Evolutionary conservation across 78 protist genomes (phyloP), one percentile per base, ranked within the genome.

Genomic region (Dictyostelium brefeldianum): DNA sequence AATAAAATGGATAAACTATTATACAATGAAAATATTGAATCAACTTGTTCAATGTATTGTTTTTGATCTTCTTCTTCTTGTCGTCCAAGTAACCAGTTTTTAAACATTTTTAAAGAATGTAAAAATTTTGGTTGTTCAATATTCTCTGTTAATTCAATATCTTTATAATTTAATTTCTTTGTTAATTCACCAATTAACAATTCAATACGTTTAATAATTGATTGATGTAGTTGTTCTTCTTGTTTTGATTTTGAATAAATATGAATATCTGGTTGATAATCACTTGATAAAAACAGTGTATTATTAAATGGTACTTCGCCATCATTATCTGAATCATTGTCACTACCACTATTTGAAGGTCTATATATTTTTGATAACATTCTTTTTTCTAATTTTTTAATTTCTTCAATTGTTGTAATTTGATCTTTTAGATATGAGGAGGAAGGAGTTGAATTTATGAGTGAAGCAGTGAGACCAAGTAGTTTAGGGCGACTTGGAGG

Each of bases 391-490:
- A 78, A 31, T 29, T 36, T 15, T 12, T 0, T 25, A 78, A 78
- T 78, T 78, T 54, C 46, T 17, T 67, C 48, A 15, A 31, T 0
- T 2, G 18, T 5, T 8, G 15, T 14, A 3, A 4, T 51, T 14
- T 4, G 12, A 36, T 36, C 43, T 36, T 36, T 36, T 36, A 36
- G 43, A 46, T 17, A 36, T 0, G 10, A 10, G 5, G 50, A 22
- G 2, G 31, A 9, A 3, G 43, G 43, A 36, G 43, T 36, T 2
- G 83, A 41, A 20, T 56, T 54, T 5, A 54, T 41, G 8, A 25
- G 9, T 20, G 83, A 78, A 17, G 83, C 83, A 0, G 83, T 43
- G 31, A 78, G 18, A 27, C 83, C 83, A 2, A 78, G 27, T 18
- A 78, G 36, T 54, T 64, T 80, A 4, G 87, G 87, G 14, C 53